Percentiles rank a stretch among this genome's conserved stretches.
Conservation (phyloP, 805 yeast species). For the Ogataea trehalophila region DNA sequence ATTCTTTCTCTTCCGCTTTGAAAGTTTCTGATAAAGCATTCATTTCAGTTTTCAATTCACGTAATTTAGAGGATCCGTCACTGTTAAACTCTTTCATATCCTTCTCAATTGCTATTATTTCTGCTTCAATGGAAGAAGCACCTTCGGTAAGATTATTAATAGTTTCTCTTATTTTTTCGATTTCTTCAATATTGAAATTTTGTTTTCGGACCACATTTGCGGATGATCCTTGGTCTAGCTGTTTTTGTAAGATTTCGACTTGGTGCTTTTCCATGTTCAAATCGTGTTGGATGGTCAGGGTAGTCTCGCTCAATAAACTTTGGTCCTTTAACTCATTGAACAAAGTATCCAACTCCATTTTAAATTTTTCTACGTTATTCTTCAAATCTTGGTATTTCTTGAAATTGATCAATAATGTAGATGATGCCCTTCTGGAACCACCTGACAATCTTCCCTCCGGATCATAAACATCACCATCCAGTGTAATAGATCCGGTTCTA, state of each 20-base stretch:
- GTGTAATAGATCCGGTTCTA: conserved; percentile 76
- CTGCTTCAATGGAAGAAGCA: conserved; percentile 32
- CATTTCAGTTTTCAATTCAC: conserved; percentile 54
- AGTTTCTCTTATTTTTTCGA: conserved; percentile 35
- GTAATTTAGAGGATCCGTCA: conserved; percentile 78
- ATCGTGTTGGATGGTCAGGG: conserved; percentile 54
- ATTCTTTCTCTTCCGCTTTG: conserved; percentile 31
- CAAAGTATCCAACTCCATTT: conserved; percentile 36
- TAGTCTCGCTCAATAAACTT: conserved; percentile 40
- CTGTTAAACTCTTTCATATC: conserved; percentile 79
- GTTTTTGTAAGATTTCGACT: conserved; percentile 49
- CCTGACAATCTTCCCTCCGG: conserved; percentile 96
- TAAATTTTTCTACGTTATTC: conserved; percentile 36
- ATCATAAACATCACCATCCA: conserved; percentile 92
- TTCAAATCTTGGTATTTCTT: conserved; percentile 51
- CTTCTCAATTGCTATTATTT: conserved; percentile 51
- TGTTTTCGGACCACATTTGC: conserved; percentile 49
- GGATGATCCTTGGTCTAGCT: conserved; percentile 51
- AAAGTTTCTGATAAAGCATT: conserved; percentile 34
- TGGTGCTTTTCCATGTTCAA: conserved; percentile 56
- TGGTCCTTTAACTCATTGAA: conserved; percentile 38
- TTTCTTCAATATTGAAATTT: conserved; percentile 41
- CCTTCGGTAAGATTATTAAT: conserved; percentile 34
- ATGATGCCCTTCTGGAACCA: conserved; percentile 67
- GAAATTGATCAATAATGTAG: conserved; percentile 57